A percentile compares a stretch with the other conserved stretches of the same genome.
Evolutionary conservation across 1,139 yeast species (phyloP).

Genomic region (Taiozyma sp.): DNA sequence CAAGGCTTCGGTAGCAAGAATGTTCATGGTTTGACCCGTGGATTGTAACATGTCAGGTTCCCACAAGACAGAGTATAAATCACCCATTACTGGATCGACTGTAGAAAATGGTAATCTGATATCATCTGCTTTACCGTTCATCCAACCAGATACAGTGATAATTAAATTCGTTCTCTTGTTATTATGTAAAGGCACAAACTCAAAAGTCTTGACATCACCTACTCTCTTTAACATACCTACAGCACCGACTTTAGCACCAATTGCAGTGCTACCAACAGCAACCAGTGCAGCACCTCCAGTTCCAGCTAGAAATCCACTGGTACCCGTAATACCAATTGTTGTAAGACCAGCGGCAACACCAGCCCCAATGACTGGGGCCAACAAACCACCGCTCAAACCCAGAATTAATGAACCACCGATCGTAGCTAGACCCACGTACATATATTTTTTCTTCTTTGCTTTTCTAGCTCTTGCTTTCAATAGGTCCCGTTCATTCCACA

Average conservation of each 20-base stretch:
- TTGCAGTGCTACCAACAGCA: slow-evolving; percentile 85
- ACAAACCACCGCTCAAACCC: slow-evolving; percentile 90
- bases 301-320: slow-evolving; percentile 89
- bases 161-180: slow-evolving; percentile 84
- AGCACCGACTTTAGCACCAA: slow-evolving; percentile 88
- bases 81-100: slow-evolving; percentile 97
- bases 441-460: slow-evolving; percentile 63
- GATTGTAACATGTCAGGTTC: slow-evolving; percentile 97
- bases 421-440: slow-evolving; percentile 92
- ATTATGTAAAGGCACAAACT: slow-evolving; percentile 87
- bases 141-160: slow-evolving; percentile 97
- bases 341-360: slow-evolving; percentile 97
- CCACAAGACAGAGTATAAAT: slow-evolving; percentile 86
- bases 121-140: slow-evolving; percentile 94
- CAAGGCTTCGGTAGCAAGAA: slow-evolving; percentile 89
- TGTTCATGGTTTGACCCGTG: slow-evolving; percentile 93
- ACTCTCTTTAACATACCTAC: slow-evolving; percentile 82
- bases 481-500: slow-evolving; percentile 69
- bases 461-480: slow-evolving; percentile 65
- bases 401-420: slow-evolving; percentile 95
- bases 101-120: slow-evolving; percentile 95
- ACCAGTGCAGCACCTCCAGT: slow-evolving; percentile 96
- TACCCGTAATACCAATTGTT: slow-evolving; percentile 90
- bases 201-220: slow-evolving; percentile 93
- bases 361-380: slow-evolving; percentile 98